Evolutionary conservation across 345 rosid species (phyloP), one percentile per base, ranked within the genome.

Genomic region (Leavenworthia alabamica): DNA sequence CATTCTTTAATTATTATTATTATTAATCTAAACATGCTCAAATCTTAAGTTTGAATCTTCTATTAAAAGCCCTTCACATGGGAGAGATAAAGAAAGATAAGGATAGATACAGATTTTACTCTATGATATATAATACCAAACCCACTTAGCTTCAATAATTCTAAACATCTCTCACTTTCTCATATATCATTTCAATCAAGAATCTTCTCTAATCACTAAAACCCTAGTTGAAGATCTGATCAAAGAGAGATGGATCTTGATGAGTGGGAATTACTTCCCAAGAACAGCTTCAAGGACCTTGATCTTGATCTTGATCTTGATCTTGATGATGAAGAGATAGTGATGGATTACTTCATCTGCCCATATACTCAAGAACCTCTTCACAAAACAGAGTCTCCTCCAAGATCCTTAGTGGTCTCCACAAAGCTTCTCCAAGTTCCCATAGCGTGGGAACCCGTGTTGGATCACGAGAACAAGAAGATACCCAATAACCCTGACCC

Each of bases 221-320:
- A 43, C 62, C 67, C 56, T 52, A 8, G 46, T 11, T 1, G 9
- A 62, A 37, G 26, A 46, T 56, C 71, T 1, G 48, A 31, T 61
- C 68, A 68, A 50, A 52, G 6, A 32, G 44, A 60, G 32, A 86
- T 83, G 94, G 94, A 89, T 81, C 81, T 83, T 28, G 88, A 89
- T 0, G 97, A 83, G 39, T 93, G 99, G 99, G 97, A 87, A 62
- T 62, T 87, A 41, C 83, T 93, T 6, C 81, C 94, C 9, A 77
- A 64, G 31, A 76, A 66, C 31, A 74, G 81, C 20, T 77, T 76
- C 54, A 51, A 55, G 20, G 61, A 53, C 31, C 56, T 69, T 59
- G 76, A 71, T 32, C 82, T 75, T 27, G 83, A 79, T 66, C 66
- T 60, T 6, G 80, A 74, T n/a, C n/a, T n/a, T 4, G 71, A 82